Percentiles rank a stretch among this genome's conserved stretches.
phyloP scores from a whole-genome alignment of 169 alveolate genomes.

The Perkinsus chesapeaki region DNA sequence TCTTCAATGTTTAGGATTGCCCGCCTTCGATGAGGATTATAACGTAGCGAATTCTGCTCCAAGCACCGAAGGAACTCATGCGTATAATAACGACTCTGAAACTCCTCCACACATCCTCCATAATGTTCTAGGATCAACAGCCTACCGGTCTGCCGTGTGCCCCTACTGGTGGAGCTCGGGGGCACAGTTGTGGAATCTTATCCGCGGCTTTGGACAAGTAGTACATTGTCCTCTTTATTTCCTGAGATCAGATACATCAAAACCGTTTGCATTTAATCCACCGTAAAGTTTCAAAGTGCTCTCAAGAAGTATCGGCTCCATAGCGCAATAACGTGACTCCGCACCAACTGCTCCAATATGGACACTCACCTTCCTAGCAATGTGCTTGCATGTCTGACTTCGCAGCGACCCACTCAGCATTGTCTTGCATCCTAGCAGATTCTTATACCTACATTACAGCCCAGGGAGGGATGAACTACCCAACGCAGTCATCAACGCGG shows the following conservation, averaged over 20 bases:
- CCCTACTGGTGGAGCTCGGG: background rate
- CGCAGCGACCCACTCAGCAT: background rate
- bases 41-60: background rate
- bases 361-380: background rate
- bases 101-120: background rate
- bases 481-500: no score
- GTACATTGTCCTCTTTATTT: background rate
- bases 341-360: background rate
- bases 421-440: background rate
- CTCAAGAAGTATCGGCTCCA: background rate
- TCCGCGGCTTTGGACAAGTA: background rate
- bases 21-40: background rate
- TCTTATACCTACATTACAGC: background rate
- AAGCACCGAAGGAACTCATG: background rate
- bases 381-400: background rate
- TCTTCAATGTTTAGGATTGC: background rate
- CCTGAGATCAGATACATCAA: background rate
- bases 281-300: background rate
- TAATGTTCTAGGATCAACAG: background rate
- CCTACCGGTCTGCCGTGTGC: background rate
- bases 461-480: no score
- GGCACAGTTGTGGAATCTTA: background rate
- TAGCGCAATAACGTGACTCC: background rate
- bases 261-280: background rate
- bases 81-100: background rate